Base-by-base conservation (phyloP, 2,329 filamentous ascomycete species). In the Pyricularia grisea region DNA sequence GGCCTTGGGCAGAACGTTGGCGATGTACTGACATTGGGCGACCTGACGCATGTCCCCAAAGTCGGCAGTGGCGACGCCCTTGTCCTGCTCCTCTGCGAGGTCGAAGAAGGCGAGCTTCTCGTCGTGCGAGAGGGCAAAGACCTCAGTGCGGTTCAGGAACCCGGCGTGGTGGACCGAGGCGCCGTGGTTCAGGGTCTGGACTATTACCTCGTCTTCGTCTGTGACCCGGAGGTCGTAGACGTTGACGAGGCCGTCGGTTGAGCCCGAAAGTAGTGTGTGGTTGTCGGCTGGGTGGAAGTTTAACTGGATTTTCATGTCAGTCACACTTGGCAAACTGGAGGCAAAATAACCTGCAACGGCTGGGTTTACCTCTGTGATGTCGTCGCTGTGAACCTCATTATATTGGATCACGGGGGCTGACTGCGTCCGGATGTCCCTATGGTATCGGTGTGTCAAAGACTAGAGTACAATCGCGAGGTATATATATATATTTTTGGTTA, bases 181-280 rank as follows among this genome's bases (percentile, higher is more conserved):
- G 55, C 87, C 85, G 75, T 92, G 90, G 77, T 94, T 94, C 76
- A 94, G 88, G 14, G 92, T 91, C 78, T 93, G 90, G 70, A 91
- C 82, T 25, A 93, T 81, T 0, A 92, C 88, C 65, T 94, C 92
- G 75, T 94, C 92, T 78, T 94, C 92, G 73, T 92, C 90, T 23
- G 82, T 79, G 70, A 92, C 84, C 66, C 84, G 83, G 23, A 87
- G 90, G 79, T 95, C 89, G 78, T 90, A 92, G 65, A 94, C 81
- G 75, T 91, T 93, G 74, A 94, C 85, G 1, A 94, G 85, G 7
- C 91, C 91, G 78, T 95, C 92, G 17, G 91, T 94, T 55, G 90
- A 92, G 63, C 90, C 91, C 1, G 91, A 92, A 12, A 94, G 82
- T 6, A 94, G 84, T 20, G 91, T 80, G 64, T 85, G 82, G 0